phyloP scores from a whole-genome alignment of 2,329 filamentous ascomycete genomes.

The Fusarium keratoplasticum region DNA sequence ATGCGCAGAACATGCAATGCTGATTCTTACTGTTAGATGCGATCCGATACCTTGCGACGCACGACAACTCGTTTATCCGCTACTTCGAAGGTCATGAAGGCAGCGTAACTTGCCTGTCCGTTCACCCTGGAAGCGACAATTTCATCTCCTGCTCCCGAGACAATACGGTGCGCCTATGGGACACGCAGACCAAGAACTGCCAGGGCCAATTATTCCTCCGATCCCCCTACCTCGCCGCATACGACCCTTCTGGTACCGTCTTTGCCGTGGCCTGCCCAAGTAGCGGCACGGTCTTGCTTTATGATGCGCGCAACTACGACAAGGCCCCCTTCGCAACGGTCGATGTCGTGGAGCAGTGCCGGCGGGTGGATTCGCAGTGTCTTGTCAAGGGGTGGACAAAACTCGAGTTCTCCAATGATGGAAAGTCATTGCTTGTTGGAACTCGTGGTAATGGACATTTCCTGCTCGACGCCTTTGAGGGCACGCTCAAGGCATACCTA shows the following conservation, averaged over 20 bases:
- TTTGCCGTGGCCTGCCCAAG: slow-evolving; percentile 89
- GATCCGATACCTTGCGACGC: slow-evolving; percentile 87
- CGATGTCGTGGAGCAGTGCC: slow-evolving; percentile 74
- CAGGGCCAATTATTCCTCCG: slow-evolving; percentile 85
- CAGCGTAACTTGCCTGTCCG: slow-evolving; percentile 82
- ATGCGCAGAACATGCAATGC: not conserved
- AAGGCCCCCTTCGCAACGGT: slow-evolving; percentile 90
- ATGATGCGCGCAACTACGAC: slow-evolving; percentile 94
- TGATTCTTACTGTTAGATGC: slow-evolving; percentile 66
- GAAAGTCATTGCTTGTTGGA: slow-evolving; percentile 84
- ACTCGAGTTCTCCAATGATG: slow-evolving; percentile 96
- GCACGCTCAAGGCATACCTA: slow-evolving; percentile 80
- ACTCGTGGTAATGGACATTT: slow-evolving; percentile 90
- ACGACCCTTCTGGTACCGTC: slow-evolving; percentile 91
- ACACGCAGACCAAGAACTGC: slow-evolving; percentile 81
- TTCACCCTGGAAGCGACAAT: slow-evolving; percentile 88
- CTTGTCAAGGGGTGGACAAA: slow-evolving; percentile 83
- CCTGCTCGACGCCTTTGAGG: slow-evolving; percentile 92
- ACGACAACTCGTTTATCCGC: slow-evolving; percentile 95
- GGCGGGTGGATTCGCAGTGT: slow-evolving; percentile 65
- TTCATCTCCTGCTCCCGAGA: slow-evolving; percentile 94
- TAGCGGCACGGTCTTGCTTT: slow-evolving; percentile 84
- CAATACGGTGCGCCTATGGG: slow-evolving; percentile 92
- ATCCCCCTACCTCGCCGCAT: slow-evolving; percentile 85
- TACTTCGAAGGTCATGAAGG: slow-evolving; percentile 94